Conservation (phyloP, 2,329 filamentous ascomycete genomes). For the Periconia sp. region DNA sequence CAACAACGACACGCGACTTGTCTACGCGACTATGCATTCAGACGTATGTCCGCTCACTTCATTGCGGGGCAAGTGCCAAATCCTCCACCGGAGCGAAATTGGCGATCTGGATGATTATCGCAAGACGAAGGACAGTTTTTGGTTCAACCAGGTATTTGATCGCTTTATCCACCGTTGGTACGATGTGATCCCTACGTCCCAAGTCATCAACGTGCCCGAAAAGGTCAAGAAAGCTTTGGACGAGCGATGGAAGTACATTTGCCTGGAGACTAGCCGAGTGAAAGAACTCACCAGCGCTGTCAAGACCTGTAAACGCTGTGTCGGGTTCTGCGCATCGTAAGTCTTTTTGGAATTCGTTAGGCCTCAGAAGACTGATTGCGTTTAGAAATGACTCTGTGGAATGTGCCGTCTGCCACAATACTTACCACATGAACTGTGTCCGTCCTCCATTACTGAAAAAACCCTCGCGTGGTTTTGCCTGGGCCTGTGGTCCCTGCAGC, state of each 20-base stretch:
- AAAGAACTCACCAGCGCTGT: constrained; percentile 96
- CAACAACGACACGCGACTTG: constrained; percentile 84
- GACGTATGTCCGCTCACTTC: constrained; percentile 93
- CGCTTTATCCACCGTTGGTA: constrained; percentile 98
- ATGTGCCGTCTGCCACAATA: constrained; percentile 91
- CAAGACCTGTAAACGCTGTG: constrained; percentile 94
- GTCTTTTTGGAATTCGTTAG: constrained; percentile 39
- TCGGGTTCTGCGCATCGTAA: constrained; percentile 88
- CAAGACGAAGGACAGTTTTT: constrained; percentile 85
- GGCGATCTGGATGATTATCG: constrained; percentile 81
- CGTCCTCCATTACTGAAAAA: constrained; percentile 92
- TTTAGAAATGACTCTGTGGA: constrained; percentile 90
- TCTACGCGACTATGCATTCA: constrained; percentile 98
- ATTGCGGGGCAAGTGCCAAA: constrained; percentile 89
- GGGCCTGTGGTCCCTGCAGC: constrained; percentile 96
- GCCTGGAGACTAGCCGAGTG: constrained; percentile 90
- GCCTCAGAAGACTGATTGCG: constrained; percentile 16
- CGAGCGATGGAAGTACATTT: constrained; percentile 94
- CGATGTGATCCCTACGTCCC: constrained; percentile 89
- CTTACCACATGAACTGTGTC: constrained; percentile 99
- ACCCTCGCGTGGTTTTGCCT: constrained; percentile 94
- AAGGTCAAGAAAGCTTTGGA: constrained; percentile 95
- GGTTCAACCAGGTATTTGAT: constrained; percentile 97
- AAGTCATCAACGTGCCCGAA: constrained; percentile 94
- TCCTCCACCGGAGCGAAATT: constrained; percentile 88